Evolutionary conservation across 768 basidiomycete genomes (phyloP).

Genomic region (Leccinum uliginosum): DNA sequence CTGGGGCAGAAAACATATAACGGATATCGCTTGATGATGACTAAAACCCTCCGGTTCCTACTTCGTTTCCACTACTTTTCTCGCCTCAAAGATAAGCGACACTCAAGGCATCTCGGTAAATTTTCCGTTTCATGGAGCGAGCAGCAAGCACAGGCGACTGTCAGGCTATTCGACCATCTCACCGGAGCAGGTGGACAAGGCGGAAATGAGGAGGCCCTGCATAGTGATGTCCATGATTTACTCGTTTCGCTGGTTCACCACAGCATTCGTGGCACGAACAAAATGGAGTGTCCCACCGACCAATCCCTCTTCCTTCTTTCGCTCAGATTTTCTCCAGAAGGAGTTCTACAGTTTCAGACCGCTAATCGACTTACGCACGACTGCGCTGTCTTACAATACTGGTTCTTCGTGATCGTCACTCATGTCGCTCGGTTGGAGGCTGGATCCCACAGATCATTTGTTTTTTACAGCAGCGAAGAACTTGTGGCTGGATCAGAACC

Average conservation of each 20-base stretch:
- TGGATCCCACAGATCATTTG: background rate
- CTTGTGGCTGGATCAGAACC: background rate
- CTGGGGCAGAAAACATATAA: background rate
- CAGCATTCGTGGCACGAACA: background rate
- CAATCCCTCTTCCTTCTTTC: background rate
- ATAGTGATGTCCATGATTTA: background rate
- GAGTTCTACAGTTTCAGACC: background rate
- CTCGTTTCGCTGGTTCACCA: background rate
- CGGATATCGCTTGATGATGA: background rate
- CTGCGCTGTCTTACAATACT: background rate
- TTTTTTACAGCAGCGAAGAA: background rate
- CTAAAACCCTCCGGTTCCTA: background rate
- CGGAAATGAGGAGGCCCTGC: background rate
- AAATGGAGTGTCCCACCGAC: conserved; percentile 3
- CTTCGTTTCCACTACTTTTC: background rate
- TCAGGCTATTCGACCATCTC: background rate
- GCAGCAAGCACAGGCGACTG: background rate
- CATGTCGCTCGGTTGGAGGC: background rate
- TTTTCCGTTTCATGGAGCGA: background rate
- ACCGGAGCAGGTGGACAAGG: background rate
- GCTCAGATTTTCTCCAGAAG: background rate
- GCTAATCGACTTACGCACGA: background rate
- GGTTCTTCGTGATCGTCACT: background rate
- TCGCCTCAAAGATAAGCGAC: background rate
- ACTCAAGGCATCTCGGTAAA: background rate